Base-by-base conservation (phyloP, 352 stramenopile species). In the Phytophthora kernoviae region DNA sequence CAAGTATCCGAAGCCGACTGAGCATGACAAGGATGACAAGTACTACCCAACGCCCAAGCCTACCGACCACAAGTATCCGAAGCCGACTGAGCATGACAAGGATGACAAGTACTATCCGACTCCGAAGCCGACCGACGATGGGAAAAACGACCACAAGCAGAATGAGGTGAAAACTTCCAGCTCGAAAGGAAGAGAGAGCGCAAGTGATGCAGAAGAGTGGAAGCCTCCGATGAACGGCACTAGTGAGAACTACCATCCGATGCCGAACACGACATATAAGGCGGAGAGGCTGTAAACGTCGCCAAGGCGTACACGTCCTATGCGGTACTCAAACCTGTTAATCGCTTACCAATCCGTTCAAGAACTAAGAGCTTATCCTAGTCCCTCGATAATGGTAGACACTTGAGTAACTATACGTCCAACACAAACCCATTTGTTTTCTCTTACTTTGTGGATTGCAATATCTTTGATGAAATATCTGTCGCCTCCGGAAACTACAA, bases 231-330 rank as follows among this genome's bases (percentile, higher is more conserved):
- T 73, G 42, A 65, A 68, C 43, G 41, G 33, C 9, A 63, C 45
- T 0, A 56, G 43, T 41, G 5, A 47, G 4, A 46, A 59, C 14
- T 24, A 67, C 8, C 62, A 52, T 18, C 57, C 62, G 5, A 59
- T 51, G 64, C 53, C 58, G 26, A 65, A 68, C 48, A 68, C 58
- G 43, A 68, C 64, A 6, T 73, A 68, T 59, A 73, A 73, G 32
- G 53, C 58, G 11, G 39, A 12, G 10, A 22, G 26, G 15, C 26
- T 47, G 15, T 27, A 49, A 47, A 37, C 43, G 7, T 33, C 45
- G 22, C 20, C 46, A 55, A 68, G 9, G 26, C 37, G n/a, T 67
- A 48, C 24, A 30, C 3, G 24, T 30, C 24, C 6, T 30, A 6
- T 30, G 24, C 24, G 24, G 3, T 6, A 30, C 6, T 30, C 24